Conservation (phyloP, 441 rosid species). For the Macaranga tanarius region DNA sequence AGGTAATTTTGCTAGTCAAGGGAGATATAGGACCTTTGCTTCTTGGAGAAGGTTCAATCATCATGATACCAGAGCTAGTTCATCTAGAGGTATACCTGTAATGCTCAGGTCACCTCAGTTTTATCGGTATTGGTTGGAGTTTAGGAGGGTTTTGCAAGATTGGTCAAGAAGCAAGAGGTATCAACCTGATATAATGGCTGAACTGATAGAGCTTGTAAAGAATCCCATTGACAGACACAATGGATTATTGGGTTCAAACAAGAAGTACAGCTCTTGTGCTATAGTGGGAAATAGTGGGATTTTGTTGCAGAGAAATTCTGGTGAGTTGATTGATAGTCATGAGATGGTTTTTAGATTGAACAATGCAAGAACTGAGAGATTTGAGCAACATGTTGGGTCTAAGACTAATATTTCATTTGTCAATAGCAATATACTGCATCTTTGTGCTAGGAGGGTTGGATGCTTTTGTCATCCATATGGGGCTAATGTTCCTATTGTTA, state of each 20-base stretch:
- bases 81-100: slow-evolving; percentile 36
- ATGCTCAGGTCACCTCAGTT: slow-evolving; percentile 56
- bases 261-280: slow-evolving; percentile 69
- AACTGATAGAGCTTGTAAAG: slow-evolving; percentile 55
- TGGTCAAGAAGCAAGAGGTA: slow-evolving; percentile 59
- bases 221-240: slow-evolving; percentile 49
- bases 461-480: slow-evolving; percentile 91
- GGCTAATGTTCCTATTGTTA: slow-evolving; percentile 53
- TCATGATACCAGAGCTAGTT: slow-evolving; percentile 34
- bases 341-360: slow-evolving; percentile 80
- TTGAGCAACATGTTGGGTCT: slow-evolving; percentile 56
- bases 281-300: slow-evolving; percentile 94
- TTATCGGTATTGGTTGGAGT: slow-evolving; percentile 69
- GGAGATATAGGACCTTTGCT: slow-evolving; percentile 39
- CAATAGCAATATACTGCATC: slow-evolving; percentile 83
- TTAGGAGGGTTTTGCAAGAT: slow-evolving; percentile 52
- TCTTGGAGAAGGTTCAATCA: slow-evolving; percentile 44
- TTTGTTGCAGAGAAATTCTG: slow-evolving; percentile 50
- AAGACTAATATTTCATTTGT: slow-evolving; percentile 74
- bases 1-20: slow-evolving; percentile 46
- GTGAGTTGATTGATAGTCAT: slow-evolving; percentile 65
- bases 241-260: slow-evolving; percentile 37
- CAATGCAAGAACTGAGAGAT: slow-evolving; percentile 63
- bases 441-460: slow-evolving; percentile 55
- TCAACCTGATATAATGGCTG: slow-evolving; percentile 54